Conservation (phyloP, 2,329 filamentous ascomycete genomes). For the Rachicladosporium sp. region DNA sequence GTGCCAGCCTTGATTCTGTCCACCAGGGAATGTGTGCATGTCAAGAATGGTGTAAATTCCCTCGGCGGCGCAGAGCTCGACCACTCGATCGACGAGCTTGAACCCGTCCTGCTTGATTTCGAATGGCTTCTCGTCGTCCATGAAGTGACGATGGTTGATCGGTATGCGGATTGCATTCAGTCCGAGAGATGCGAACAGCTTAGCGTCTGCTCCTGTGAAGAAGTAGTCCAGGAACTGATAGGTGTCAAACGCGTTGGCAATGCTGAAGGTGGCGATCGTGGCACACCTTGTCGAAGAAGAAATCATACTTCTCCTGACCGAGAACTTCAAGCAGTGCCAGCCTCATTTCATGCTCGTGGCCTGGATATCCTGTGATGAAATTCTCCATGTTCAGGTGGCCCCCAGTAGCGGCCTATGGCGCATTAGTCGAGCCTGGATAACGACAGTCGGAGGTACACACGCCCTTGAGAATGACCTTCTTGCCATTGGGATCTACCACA, state of each 20-base stretch:
- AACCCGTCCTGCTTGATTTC: slow-evolving; percentile 36
- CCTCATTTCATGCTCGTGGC: slow-evolving; percentile 45
- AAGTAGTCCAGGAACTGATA: slow-evolving; percentile 43
- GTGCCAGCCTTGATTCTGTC: slow-evolving; percentile 41
- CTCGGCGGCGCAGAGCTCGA: slow-evolving; percentile 36
- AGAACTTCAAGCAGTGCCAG: slow-evolving; percentile 41
- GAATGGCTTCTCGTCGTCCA: slow-evolving; percentile 30
- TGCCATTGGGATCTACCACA: slow-evolving; percentile 34
- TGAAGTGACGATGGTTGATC: slow-evolving; percentile 49
- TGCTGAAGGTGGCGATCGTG: background rate
- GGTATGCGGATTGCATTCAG: slow-evolving; percentile 49
- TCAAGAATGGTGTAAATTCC: slow-evolving; percentile 41
- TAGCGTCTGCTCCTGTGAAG: slow-evolving; percentile 47
- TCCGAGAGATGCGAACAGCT: slow-evolving; percentile 43
- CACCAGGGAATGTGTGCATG: slow-evolving; percentile 37
- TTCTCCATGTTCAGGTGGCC: slow-evolving; percentile 33
- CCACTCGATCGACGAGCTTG: slow-evolving; percentile 36
- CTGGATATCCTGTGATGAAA: slow-evolving; percentile 50
- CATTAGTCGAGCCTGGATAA: slow-evolving; percentile 4
- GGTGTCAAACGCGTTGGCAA: background rate
- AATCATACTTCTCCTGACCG: slow-evolving; percentile 44
- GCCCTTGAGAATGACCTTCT: slow-evolving; percentile 35
- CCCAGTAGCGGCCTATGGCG: slow-evolving; percentile 2
- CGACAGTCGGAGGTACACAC: slow-evolving; percentile 28
- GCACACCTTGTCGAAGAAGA: slow-evolving; percentile 42